A percentile compares a stretch with the other conserved stretches of the same genome.
phyloP scores from a whole-genome alignment of 495 filamentous ascomycete genomes.

The Parathielavia hyrcaniae region DNA sequence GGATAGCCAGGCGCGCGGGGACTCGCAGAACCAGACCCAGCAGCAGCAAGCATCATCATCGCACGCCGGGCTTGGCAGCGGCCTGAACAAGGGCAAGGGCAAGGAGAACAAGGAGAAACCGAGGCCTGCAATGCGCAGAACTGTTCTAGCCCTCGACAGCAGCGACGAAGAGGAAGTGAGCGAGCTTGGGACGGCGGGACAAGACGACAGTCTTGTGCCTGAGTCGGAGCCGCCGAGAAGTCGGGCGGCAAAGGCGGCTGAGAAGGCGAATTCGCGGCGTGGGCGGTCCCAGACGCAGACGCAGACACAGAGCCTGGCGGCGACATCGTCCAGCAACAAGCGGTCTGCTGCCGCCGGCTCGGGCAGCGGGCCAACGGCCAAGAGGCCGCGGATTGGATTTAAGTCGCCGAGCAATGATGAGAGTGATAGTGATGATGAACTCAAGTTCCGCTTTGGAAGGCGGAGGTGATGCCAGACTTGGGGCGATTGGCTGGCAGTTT shows the following conservation, averaged over 20 bases:
- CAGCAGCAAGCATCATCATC: constrained; percentile 2
- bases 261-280: constrained; percentile 24
- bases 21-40: constrained; percentile 22
- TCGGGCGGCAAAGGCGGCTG: constrained; percentile 29
- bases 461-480: constrained; percentile 13
- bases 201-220: constrained; percentile 2
- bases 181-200: background rate
- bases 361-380: constrained; percentile 36
- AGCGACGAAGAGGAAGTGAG: constrained; percentile 33
- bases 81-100: background rate
- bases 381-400: constrained; percentile 37
- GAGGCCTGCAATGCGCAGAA: constrained; percentile 15
- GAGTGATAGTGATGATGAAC: constrained; percentile 47
- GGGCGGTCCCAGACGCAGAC: constrained; percentile 23
- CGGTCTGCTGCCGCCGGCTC: constrained; percentile 26
- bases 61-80: background rate
- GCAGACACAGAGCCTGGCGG: constrained; percentile 34
- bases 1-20: constrained; percentile 25
- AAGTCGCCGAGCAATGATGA: constrained; percentile 35
- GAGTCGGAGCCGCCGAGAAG: constrained; percentile 24
- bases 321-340: constrained; percentile 27
- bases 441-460: constrained; percentile 47
- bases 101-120: constrained; percentile 5
- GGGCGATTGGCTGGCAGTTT: background rate
- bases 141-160: constrained; percentile 32